Percentiles rank a stretch among this genome's conserved stretches.
Conservation (phyloP, 495 filamentous ascomycete species). For the Trichoderma virens region DNA sequence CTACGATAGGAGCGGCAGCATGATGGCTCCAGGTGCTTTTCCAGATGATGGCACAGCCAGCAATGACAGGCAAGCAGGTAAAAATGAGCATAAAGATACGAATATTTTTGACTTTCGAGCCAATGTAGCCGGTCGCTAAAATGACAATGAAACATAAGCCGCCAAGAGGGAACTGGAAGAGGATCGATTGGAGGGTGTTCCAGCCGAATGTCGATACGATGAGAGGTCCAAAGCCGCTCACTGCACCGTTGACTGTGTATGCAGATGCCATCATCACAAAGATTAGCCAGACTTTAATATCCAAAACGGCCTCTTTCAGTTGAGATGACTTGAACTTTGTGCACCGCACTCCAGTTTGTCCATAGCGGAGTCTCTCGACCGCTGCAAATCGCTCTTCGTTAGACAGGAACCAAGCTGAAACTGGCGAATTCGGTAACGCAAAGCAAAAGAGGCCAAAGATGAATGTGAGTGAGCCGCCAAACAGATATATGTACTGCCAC, state of each 20-base stretch:
- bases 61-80: constrained; percentile 64
- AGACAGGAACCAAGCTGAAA: constrained; percentile 47
- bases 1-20: constrained; percentile 54
- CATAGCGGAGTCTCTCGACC: constrained; percentile 46
- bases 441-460: constrained; percentile 59
- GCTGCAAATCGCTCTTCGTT: constrained; percentile 46
- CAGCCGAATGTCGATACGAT: constrained; percentile 72
- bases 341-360: constrained; percentile 54
- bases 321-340: constrained; percentile 54
- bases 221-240: constrained; percentile 67
- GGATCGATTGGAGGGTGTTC: constrained; percentile 54
- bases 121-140: constrained; percentile 55
- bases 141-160: constrained; percentile 57
- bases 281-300: constrained; percentile 58
- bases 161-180: constrained; percentile 67
- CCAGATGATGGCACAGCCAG: constrained; percentile 70
- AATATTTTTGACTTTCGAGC: constrained; percentile 51
- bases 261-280: constrained; percentile 51
- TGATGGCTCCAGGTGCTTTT: constrained; percentile 56
- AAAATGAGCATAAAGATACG: constrained; percentile 54
- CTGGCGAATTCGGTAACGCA: constrained; percentile 49
- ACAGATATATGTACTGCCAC: constrained; percentile 65
- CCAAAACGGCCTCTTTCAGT: constrained; percentile 45
- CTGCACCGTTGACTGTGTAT: constrained; percentile 67
- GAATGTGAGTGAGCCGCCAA: constrained; percentile 57